phyloP scores from a whole-genome alignment of 371 early-diverging fungal genomes.

The Circinella minor region DNA sequence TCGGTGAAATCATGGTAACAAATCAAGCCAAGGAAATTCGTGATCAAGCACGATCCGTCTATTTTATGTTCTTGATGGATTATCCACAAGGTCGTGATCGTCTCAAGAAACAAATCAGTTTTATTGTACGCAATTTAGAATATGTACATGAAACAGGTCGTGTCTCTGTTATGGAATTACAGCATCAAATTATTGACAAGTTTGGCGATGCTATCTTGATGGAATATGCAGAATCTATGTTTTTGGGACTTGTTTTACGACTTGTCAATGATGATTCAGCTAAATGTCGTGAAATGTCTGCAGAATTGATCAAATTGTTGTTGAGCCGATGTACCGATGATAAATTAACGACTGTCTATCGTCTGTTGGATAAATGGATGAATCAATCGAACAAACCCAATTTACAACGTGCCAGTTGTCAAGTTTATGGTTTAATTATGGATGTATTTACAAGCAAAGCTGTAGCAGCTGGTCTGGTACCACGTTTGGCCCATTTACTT shows the following conservation, averaged over 20 bases:
- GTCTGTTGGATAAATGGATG: constrained; percentile 78
- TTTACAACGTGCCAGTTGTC: constrained; percentile 78
- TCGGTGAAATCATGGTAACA: constrained; percentile 84
- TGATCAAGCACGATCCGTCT: constrained; percentile 80
- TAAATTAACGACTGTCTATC: constrained; percentile 58
- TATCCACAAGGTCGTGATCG: constrained; percentile 90
- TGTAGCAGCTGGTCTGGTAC: constrained; percentile 58
- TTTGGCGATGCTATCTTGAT: constrained; percentile 76
- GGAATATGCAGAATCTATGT: constrained; percentile 81
- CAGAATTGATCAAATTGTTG: constrained; percentile 70
- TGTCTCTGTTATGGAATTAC: constrained; percentile 83
- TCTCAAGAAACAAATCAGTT: constrained; percentile 81
- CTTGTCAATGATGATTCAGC: constrained; percentile 91
- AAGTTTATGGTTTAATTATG: constrained; percentile 83
- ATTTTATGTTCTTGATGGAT: constrained; percentile 89
- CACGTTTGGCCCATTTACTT: constrained; percentile 49
- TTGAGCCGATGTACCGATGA: constrained; percentile 62
- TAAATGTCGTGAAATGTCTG: constrained; percentile 90
- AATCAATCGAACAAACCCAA: constrained; percentile 55
- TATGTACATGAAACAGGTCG: constrained; percentile 93
- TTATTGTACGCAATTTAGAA: constrained; percentile 85
- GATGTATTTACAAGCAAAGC: constrained; percentile 71
- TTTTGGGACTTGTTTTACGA: constrained; percentile 81
- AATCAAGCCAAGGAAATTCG: constrained; percentile 81
- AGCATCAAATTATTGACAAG: constrained; percentile 77